These are phyloP conservation scores for Penicillium crystallinum DNA, from an alignment of 495 filamentous ascomycete genomes.

Conservation along the genomic window DNA sequence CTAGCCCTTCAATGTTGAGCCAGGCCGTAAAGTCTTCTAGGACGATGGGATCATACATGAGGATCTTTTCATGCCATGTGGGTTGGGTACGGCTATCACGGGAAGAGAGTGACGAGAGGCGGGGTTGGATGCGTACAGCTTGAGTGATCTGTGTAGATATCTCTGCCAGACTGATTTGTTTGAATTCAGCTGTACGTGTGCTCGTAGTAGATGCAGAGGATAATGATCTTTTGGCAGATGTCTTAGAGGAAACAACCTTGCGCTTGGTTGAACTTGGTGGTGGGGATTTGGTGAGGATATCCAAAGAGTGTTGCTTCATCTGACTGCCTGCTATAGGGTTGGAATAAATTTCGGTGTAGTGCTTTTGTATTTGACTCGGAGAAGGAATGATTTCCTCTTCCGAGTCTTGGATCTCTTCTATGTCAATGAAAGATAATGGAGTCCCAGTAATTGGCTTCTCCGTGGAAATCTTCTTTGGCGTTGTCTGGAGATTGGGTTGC, in stretches of 20 bases:
- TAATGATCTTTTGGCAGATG: constrained; percentile 1
- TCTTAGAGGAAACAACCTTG: constrained; percentile 8
- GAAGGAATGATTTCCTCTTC: constrained; percentile 43
- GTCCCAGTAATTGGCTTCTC: neutral
- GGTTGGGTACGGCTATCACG: constrained; percentile 24
- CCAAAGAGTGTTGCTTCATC: constrained; percentile 3
- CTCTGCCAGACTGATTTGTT: constrained; percentile 19
- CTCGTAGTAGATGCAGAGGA: neutral
- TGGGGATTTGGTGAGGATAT: constrained; percentile 10
- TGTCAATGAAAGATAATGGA: constrained; percentile 22
- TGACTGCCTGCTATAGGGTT: neutral
- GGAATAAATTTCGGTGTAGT: constrained; percentile 8
- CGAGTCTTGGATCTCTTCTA: constrained; percentile 64
- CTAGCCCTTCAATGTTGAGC: constrained; percentile 70
- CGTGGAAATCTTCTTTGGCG: neutral
- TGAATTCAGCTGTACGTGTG: neutral
- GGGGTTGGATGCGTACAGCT: constrained; percentile 53
- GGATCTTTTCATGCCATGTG: constrained; percentile 84
- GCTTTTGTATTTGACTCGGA: constrained; percentile 29
- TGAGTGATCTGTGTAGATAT: constrained; percentile 61
- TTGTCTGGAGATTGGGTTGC: neutral
- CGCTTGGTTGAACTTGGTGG: constrained; percentile 9
- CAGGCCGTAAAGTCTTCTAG: constrained; percentile 81
- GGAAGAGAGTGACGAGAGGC: constrained; percentile 25
- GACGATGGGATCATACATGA: constrained; percentile 89